Evolutionary conservation across 371 early-diverging fungal genomes (phyloP).

Genomic region (Funneliformis caledonium): DNA sequence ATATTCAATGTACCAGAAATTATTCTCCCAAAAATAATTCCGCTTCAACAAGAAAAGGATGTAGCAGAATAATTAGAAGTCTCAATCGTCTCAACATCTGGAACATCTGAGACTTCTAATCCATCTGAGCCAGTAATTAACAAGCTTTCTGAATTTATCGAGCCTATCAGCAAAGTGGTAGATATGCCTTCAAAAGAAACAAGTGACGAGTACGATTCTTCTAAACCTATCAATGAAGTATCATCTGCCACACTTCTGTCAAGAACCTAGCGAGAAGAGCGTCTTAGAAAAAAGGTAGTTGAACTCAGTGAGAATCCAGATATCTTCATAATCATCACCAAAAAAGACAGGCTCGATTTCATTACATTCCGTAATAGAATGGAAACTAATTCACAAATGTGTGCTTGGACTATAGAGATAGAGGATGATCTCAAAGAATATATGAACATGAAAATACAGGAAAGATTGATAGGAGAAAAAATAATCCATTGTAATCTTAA

Average conservation of each 20-base stretch:
- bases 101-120: not conserved
- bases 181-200: no score
- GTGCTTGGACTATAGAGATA: not conserved
- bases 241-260: no score
- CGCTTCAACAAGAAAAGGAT: not conserved
- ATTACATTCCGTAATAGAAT: not conserved
- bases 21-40: not conserved
- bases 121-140: not conserved
- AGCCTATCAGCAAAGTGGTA: not conserved
- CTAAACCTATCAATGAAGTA: no score
- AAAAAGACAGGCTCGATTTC: not conserved
- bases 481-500: not conserved
- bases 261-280: no score
- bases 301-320: not conserved
- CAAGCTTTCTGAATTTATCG: not conserved
- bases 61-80: not conserved
- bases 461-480: slow-evolving; percentile 33
- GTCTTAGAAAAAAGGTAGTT: not conserved
- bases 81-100: not conserved
- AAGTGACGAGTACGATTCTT: no score
- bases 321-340: not conserved
- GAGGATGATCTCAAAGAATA: slow-evolving; percentile 15
- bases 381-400: not conserved
- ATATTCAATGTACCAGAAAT: slow-evolving; percentile 30
- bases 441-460: not conserved